Conservation (phyloP, 352 stramenopile genomes). For the Phytophthora sansomeana region DNA sequence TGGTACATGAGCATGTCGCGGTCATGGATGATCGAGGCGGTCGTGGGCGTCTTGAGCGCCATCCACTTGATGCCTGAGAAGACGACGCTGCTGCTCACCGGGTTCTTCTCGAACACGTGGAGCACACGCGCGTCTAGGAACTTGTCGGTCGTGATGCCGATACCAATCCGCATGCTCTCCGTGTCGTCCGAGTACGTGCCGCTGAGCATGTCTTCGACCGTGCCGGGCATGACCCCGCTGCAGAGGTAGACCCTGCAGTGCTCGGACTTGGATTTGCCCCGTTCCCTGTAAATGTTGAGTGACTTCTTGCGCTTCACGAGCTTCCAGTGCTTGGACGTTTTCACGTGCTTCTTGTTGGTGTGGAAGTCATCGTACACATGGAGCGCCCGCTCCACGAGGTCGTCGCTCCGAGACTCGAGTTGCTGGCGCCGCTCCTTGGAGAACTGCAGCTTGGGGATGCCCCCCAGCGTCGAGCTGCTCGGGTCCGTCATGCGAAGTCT, state of each 20-base stretch:
- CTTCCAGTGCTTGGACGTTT: slow-evolving; percentile 55
- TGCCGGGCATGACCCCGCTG: slow-evolving; percentile 64
- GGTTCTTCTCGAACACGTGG: slow-evolving; percentile 64
- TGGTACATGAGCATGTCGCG: slow-evolving; percentile 65
- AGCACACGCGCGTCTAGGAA: slow-evolving; percentile 66
- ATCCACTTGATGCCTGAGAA: slow-evolving; percentile 78
- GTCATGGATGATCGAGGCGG: slow-evolving; percentile 53
- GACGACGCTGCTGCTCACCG: slow-evolving; percentile 50
- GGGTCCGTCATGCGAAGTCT: slow-evolving; percentile 23
- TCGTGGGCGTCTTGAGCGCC: slow-evolving; percentile 50
- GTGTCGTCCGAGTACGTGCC: slow-evolving; percentile 60
- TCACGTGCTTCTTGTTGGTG: slow-evolving; percentile 26
- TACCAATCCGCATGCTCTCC: slow-evolving; percentile 58
- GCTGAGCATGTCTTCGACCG: slow-evolving; percentile 61
- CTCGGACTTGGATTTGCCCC: slow-evolving; percentile 24
- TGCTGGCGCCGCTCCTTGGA: slow-evolving; percentile 40
- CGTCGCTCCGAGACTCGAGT: slow-evolving; percentile 61
- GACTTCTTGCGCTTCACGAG: slow-evolving; percentile 63
- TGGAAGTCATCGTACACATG: slow-evolving; percentile 69
- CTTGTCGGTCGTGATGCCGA: slow-evolving; percentile 54
- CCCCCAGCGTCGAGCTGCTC: slow-evolving; percentile 25
- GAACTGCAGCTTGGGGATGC: slow-evolving; percentile 50
- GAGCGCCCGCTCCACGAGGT: slow-evolving; percentile 66
- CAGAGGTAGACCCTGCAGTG: slow-evolving; percentile 38
- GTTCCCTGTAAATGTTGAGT: slow-evolving; percentile 64